These are phyloP conservation scores for Thozetella sp. DNA, from an alignment of 495 filamentous ascomycete genomes.

Conservation along the genomic window DNA sequence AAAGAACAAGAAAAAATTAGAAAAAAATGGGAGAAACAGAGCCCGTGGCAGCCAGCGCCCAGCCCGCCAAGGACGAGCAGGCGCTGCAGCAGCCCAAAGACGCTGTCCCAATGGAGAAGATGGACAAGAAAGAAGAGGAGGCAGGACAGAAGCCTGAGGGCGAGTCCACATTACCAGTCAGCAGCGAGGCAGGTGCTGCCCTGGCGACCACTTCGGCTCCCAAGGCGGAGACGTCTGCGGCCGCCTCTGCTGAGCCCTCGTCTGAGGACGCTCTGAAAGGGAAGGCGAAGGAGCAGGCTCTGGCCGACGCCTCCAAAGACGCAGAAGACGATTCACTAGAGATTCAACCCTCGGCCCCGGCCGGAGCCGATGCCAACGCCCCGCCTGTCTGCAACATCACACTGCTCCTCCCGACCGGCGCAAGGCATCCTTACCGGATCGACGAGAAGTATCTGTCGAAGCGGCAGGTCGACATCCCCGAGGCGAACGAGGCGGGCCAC, in stretches of 20 bases:
- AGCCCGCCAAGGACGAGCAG: slow-evolving; percentile 5
- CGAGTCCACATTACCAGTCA: background rate
- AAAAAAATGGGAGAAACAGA: slow-evolving; percentile 16
- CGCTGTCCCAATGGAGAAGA: slow-evolving; percentile 14
- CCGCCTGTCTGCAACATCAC: slow-evolving; percentile 57
- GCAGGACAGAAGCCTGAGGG: slow-evolving; percentile 6
- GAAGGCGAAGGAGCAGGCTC: slow-evolving; percentile 34
- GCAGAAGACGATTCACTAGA: slow-evolving; percentile 35
- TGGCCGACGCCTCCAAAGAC: slow-evolving; percentile 21
- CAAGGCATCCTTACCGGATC: slow-evolving; percentile 83
- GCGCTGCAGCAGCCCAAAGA: slow-evolving; percentile 14
- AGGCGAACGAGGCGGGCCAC: slow-evolving; percentile 46
- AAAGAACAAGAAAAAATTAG: too few relatives aligned
- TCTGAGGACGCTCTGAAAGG: slow-evolving; percentile 23
- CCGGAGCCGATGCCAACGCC: background rate
- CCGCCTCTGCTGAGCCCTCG: slow-evolving; percentile 16
- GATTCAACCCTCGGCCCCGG: slow-evolving; percentile 36
- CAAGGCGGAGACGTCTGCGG: slow-evolving; percentile 11
- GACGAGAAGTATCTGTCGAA: slow-evolving; percentile 84
- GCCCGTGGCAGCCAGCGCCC: slow-evolving; percentile 3
- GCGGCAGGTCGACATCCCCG: slow-evolving; percentile 73
- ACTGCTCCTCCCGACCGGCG: slow-evolving; percentile 76
- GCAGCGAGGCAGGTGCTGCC: slow-evolving; percentile 9
- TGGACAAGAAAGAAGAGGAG: slow-evolving; percentile 6
- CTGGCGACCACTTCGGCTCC: slow-evolving; percentile 17